Conservation (phyloP, 2,329 filamentous ascomycete species). For the Aspergillus sp. region DNA sequence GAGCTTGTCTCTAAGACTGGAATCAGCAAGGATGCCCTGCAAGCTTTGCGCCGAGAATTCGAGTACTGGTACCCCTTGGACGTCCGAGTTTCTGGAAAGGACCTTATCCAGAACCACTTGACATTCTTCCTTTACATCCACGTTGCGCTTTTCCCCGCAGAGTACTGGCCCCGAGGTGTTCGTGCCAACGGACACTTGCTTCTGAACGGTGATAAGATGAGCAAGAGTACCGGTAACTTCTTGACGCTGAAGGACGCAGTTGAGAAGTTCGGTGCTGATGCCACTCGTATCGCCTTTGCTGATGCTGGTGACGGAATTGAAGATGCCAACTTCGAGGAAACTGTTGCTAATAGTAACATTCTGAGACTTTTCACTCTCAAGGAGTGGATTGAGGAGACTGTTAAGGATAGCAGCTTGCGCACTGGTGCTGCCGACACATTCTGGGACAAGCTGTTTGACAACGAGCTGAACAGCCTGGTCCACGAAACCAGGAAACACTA, state of each 20-base stretch:
- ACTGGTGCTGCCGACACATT: conserved; percentile 71
- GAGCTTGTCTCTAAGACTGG: conserved; percentile 61
- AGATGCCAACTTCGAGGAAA: conserved; percentile 96
- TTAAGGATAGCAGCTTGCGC: conserved; percentile 69
- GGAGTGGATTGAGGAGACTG: conserved; percentile 87
- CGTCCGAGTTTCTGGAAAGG: conserved; percentile 83
- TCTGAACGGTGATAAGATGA: conserved; percentile 98
- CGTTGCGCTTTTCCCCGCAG: conserved; percentile 76
- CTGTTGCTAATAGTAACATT: conserved; percentile 87
- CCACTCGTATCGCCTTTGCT: conserved; percentile 82
- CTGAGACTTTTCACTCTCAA: conserved; percentile 76
- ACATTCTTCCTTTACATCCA: conserved; percentile 96
- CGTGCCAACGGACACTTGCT: conserved; percentile 90
- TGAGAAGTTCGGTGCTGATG: conserved; percentile 91
- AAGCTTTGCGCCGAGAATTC: conserved; percentile 83
- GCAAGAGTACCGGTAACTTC: conserved; percentile 96
- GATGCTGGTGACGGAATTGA: conserved; percentile 92
- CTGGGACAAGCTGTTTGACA: conserved; percentile 85
- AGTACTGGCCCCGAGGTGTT: conserved; percentile 84
- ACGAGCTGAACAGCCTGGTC: conserved; percentile 85
- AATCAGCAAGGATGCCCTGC: conserved; percentile 68
- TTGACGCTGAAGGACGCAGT: conserved; percentile 82
- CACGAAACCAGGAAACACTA: conserved; percentile 75
- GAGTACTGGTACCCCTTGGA: conserved; percentile 97
- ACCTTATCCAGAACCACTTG: conserved; percentile 87